These are phyloP conservation scores for Botrytis porri DNA, from an alignment of 2,329 filamentous ascomycete species.

Conservation along the genomic window DNA sequence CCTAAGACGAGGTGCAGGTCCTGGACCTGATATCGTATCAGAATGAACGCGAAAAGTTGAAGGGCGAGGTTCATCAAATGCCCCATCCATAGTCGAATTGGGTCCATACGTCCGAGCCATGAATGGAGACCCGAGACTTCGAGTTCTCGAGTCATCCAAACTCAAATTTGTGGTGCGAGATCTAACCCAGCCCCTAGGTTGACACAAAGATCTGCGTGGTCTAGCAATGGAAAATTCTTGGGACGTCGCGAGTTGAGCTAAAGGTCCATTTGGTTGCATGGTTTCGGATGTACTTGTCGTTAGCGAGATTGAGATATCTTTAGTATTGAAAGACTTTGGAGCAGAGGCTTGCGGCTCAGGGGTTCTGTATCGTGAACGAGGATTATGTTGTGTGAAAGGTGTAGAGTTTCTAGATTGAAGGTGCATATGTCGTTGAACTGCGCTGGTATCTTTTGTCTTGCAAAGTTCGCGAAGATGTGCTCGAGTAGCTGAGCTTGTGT, in stretches of 20 bases:
- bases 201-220: neutral
- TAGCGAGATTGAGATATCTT: slow-evolving; percentile 62
- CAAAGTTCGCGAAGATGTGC: slow-evolving; percentile 62
- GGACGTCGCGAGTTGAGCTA: slow-evolving; percentile 55
- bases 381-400: slow-evolving; percentile 53
- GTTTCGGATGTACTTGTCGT: slow-evolving; percentile 60
- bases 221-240: slow-evolving; percentile 1
- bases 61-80: slow-evolving; percentile 23
- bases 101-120: slow-evolving; percentile 59
- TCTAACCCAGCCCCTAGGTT: slow-evolving; percentile 3
- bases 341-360: slow-evolving; percentile 45
- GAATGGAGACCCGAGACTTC: slow-evolving; percentile 42
- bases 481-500: slow-evolving; percentile 60
- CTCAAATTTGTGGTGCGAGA: slow-evolving; percentile 5
- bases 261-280: slow-evolving; percentile 60
- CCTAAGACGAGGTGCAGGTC: slow-evolving; percentile 25
- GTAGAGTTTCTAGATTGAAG: slow-evolving; percentile 53
- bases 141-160: slow-evolving; percentile 19
- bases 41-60: slow-evolving; percentile 24
- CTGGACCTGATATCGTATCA: slow-evolving; percentile 18
- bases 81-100: slow-evolving; percentile 44
- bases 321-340: slow-evolving; percentile 50
- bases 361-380: slow-evolving; percentile 49
- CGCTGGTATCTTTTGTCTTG: slow-evolving; percentile 49
- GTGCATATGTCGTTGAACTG: slow-evolving; percentile 45